Base-by-base conservation (phyloP, 176 grass and related monocot species). In the Microstegium vimineum region DNA sequence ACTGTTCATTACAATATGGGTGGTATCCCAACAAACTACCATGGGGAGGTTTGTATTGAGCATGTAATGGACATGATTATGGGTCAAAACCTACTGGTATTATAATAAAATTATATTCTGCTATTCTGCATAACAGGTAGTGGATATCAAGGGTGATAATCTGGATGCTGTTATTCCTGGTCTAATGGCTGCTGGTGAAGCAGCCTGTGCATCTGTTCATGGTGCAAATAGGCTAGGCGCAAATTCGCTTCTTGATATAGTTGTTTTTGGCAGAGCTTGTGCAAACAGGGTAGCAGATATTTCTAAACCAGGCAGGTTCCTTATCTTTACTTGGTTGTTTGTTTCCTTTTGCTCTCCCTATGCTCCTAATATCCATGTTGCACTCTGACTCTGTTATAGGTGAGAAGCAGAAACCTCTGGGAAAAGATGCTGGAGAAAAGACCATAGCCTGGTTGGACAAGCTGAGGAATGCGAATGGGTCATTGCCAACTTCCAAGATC, bases 1-100 rank as follows among this genome's bases (percentile, higher is more conserved):
- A 94, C 95, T 60, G 92, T 94, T 69, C 95, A 98, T 69, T 98
- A 98, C 64, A 98, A 98, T 70, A 98, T 98, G 95, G 95, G 95
- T 57, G 95, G 95, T 31, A 94, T 98, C 81, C 95, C 95, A 25
- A 98, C 95, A 87, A 98, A 98, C 82, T 94, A 94, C 62, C 86
- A 94, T 71, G 94, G 92, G 28, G 88, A 97, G 94, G 92, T 94
- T 8, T 22, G 51, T 20, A 22, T 52, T 52, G 49, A n/a, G n/a
- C n/a, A n/a, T n/a, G n/a, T n/a, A 22, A 22, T 54, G 8, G 47
- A 54, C 51, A 22, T 52, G 42, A 14, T 45, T 45, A 45, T 54
- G 18, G n/a, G n/a, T n/a, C n/a, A n/a, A n/a, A n/a, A n/a, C n/a
- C n/a, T n/a, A n/a, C n/a, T n/a, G n/a, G n/a, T n/a, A n/a, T n/a